A percentile compares a stretch with the other conserved stretches of the same genome.
phyloP scores from a whole-genome alignment of 2,329 filamentous ascomycete genomes.

The Cercospora beticola region DNA sequence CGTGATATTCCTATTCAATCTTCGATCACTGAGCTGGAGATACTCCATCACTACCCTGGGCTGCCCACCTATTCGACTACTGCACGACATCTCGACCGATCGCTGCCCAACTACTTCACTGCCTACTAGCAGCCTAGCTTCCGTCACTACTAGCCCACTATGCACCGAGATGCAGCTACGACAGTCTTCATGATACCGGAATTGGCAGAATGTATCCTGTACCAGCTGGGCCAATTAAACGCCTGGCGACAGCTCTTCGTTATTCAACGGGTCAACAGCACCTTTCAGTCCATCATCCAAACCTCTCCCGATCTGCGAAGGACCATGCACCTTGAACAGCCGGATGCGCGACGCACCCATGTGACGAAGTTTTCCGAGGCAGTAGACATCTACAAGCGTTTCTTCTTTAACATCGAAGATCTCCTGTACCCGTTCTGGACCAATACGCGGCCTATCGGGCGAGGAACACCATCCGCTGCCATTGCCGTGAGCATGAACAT shows the following conservation, averaged over 20 bases:
- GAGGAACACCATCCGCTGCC: conserved; percentile 5
- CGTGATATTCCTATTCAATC: background rate
- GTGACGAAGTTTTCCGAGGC: conserved; percentile 16
- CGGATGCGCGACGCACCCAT: conserved; percentile 2
- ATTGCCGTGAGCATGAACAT: conserved; percentile 26
- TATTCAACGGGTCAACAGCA: conserved; percentile 24
- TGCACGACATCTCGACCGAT: conserved; percentile 2
- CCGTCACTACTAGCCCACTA: conserved; percentile 1
- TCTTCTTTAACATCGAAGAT: conserved; percentile 25
- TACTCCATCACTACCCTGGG: conserved; percentile 1
- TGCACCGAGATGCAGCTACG: conserved; percentile 17
- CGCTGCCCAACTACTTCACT: background rate
- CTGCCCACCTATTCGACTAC: background rate
- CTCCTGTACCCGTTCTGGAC: conserved; percentile 29
- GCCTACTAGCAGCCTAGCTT: conserved; percentile 7
- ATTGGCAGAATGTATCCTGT: conserved; percentile 25
- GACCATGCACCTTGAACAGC: conserved; percentile 23
- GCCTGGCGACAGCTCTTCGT: conserved; percentile 26
- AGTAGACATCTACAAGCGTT: conserved; percentile 22
- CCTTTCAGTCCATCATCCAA: conserved; percentile 21
- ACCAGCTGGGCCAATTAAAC: conserved; percentile 22
- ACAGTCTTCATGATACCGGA: conserved; percentile 26
- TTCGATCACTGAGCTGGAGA: background rate
- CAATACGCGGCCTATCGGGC: conserved; percentile 20
- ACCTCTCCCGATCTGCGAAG: conserved; percentile 23